Evolutionary conservation across 805 yeast species (phyloP).

Genomic region (Candida anglica): DNA sequence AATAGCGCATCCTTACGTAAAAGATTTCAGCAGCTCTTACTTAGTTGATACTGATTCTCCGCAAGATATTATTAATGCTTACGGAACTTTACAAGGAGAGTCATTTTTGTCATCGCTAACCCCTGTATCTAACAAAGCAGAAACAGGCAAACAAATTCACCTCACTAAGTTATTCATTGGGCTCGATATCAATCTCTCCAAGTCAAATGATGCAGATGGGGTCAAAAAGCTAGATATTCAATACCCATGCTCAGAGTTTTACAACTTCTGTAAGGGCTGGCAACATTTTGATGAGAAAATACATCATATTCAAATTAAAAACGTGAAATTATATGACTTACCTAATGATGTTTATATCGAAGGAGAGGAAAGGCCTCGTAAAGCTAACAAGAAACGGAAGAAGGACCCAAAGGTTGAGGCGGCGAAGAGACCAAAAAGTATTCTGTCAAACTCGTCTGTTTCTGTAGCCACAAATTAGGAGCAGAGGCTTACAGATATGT

Average conservation of each 20-base stretch:
- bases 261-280: conserved; percentile 73
- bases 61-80: conserved; percentile 52
- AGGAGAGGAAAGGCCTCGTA: conserved; percentile 73
- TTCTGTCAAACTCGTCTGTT: conserved; percentile 2
- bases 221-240: conserved; percentile 75
- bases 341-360: conserved; percentile 79
- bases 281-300: conserved; percentile 58
- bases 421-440: conserved; percentile 20
- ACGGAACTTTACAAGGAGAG: conserved; percentile 60
- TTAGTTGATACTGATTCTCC: conserved; percentile 49
- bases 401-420: conserved; percentile 9
- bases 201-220: conserved; percentile 38
- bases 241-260: conserved; percentile 88
- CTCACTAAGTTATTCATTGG: conserved; percentile 82
- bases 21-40: conserved; percentile 60
- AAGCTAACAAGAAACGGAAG: conserved; percentile 42
- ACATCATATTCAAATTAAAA: conserved; percentile 62
- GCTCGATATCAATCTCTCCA: conserved; percentile 43
- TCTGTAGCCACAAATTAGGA: not conserved
- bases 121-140: not conserved
- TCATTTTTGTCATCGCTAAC: not conserved
- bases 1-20: conserved; percentile 87
- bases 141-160: conserved; percentile 20
- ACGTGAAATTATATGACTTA: conserved; percentile 63
- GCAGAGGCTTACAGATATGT: too few relatives aligned